Conservation (phyloP, 2,329 filamentous ascomycete species). For the Lecanoromycetidae sp. region DNA sequence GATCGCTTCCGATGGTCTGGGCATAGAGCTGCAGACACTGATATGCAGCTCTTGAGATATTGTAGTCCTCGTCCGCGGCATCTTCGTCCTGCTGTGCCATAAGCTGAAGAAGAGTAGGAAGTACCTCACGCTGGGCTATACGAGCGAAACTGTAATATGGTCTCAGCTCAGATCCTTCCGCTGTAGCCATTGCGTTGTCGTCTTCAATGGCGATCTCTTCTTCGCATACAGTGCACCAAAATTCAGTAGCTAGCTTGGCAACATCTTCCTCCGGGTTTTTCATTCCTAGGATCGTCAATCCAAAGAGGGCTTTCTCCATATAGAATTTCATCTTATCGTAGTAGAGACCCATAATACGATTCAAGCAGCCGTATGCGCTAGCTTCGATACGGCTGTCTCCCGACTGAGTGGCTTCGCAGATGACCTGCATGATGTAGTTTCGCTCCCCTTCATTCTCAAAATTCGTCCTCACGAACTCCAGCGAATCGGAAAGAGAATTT, state of each 20-base stretch:
- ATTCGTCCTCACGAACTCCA: slow-evolving; percentile 96
- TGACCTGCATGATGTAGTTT: slow-evolving; percentile 99
- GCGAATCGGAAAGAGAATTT: slow-evolving; percentile 83
- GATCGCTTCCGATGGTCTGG: slow-evolving; percentile 72
- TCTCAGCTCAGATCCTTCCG: slow-evolving; percentile 71
- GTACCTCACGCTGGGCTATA: slow-evolving; percentile 84
- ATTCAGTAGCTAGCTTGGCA: slow-evolving; percentile 93
- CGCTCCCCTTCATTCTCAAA: slow-evolving; percentile 98
- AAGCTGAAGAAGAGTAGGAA: slow-evolving; percentile 76
- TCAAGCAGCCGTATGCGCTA: slow-evolving; percentile 90
- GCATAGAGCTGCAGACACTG: slow-evolving; percentile 93
- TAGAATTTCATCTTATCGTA: slow-evolving; percentile 99
- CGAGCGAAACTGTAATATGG: slow-evolving; percentile 93
- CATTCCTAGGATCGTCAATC: slow-evolving; percentile 95
- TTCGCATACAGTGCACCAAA: slow-evolving; percentile 99
- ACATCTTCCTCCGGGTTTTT: slow-evolving; percentile 97
- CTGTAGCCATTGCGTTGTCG: slow-evolving; percentile 66
- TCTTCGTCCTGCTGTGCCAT: slow-evolving; percentile 98
- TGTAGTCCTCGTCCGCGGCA: slow-evolving; percentile 93
- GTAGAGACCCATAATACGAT: slow-evolving; percentile 97
- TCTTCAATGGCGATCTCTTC: slow-evolving; percentile 97
- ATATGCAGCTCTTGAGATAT: slow-evolving; percentile 86
- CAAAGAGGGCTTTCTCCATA: slow-evolving; percentile 99
- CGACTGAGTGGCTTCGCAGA: slow-evolving; percentile 96
- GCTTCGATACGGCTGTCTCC: slow-evolving; percentile 84